Evolutionary conservation across 2,329 filamentous ascomycete genomes (phyloP).

Genomic region (Cladosporium phlei): DNA sequence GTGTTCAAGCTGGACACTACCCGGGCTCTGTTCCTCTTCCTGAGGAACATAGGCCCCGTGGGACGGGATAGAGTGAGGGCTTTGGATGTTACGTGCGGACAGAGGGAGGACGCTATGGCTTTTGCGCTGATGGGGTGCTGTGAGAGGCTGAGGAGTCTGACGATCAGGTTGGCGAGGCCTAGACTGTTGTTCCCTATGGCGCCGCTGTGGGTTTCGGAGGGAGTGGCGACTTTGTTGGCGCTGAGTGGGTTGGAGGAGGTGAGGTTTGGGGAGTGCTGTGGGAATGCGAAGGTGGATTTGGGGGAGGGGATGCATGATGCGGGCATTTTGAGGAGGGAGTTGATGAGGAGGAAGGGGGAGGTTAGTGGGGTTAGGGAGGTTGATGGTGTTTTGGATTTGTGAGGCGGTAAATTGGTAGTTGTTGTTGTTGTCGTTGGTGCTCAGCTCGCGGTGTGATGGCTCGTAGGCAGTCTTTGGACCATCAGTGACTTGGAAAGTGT

Average conservation of each 20-base stretch:
- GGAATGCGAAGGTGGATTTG: conserved; percentile 15
- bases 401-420: too few relatives aligned
- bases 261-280: conserved; percentile 15
- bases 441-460: too few relatives aligned
- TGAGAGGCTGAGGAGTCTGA: conserved; percentile 21
- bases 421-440: too few relatives aligned
- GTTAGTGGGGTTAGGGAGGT: conserved; percentile 23
- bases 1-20: conserved; percentile 45
- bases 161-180: conserved; percentile 21
- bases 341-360: conserved; percentile 21
- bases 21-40: conserved; percentile 41
- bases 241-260: conserved; percentile 26
- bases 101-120: conserved; percentile 28
- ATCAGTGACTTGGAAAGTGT: too few relatives aligned
- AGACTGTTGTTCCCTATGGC: conserved; percentile 18
- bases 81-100: conserved; percentile 25
- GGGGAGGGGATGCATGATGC: conserved; percentile 21
- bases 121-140: conserved; percentile 29
- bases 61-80: conserved; percentile 22
- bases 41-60: conserved; percentile 28
- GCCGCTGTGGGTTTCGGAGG: conserved; percentile 26
- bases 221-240: conserved; percentile 24
- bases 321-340: conserved; percentile 19
- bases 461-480: too few relatives aligned
- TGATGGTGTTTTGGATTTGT: conserved; percentile 21